Evolutionary conservation across 2,329 filamentous ascomycete species (phyloP), one percentile per base, ranked within the genome.

Genomic region (Fusarium secorum): DNA sequence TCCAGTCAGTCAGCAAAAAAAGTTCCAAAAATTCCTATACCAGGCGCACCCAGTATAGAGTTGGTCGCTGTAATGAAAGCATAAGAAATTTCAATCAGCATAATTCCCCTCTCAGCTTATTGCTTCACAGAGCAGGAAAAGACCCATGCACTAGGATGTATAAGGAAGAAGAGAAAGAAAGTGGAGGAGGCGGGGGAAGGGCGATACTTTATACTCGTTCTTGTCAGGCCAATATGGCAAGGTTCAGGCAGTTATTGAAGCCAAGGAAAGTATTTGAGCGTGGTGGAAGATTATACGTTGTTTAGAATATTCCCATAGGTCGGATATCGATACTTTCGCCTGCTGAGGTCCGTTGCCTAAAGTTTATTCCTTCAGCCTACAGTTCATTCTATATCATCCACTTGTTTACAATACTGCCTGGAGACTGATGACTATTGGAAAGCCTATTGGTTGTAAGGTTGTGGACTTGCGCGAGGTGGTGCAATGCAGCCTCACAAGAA

Each of bases 121-220:
- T n/a, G 59, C 59, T 14, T 62, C 53, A 59, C 53, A n/a, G 42
- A 62, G 42, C 20, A 62, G 36, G 53, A 49, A 59, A 62, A 49
- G 4, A 13, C 59, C 36, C 36, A 22, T 26, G 42, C 59, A 59
- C 54, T 30, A 33, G 42, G 42, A 36, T 60, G 24, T 24, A 18
- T 32, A 36, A 41, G 8, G 39, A 60, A 35, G 17, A 59, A 26
- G 38, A 39, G 45, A 6, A 59, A 15, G 14, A 30, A 36, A 42
- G 0, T 17, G 17, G 6, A 18, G 36, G 32, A 42, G 11, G 2
- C 20, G 17, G 35, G 4, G 42, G 1, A 3, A 28, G 13, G 13
- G 22, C 11, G 11, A 11, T 7, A 11, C 4, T 62, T 59, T 62
- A 59, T 62, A 62, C 20, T 28, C 10, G 30, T 36, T 24, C 17